phyloP scores from a whole-genome alignment of 2,329 filamentous ascomycete genomes.

The Remersonia thermophila region DNA sequence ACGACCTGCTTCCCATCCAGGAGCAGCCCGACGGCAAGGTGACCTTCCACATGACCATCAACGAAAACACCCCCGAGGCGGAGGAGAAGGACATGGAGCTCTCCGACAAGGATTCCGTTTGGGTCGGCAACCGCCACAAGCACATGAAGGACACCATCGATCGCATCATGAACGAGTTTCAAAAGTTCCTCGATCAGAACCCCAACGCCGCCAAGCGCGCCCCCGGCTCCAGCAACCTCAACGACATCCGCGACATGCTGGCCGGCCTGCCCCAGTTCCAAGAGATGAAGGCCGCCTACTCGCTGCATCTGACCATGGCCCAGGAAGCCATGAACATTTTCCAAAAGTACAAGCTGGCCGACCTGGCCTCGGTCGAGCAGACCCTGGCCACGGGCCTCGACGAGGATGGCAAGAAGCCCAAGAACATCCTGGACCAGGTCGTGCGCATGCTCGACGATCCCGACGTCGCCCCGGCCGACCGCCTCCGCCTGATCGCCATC shows the following conservation, averaged over 20 bases:
- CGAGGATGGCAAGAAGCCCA: constrained; percentile 83
- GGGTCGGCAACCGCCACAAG: constrained; percentile 84
- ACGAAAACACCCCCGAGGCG: constrained; percentile 56
- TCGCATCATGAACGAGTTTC: constrained; percentile 84
- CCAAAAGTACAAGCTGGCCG: constrained; percentile 68
- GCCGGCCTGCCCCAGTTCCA: constrained; percentile 89
- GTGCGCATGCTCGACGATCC: constrained; percentile 83
- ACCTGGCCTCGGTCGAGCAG: constrained; percentile 82
- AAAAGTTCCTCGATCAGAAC: constrained; percentile 81
- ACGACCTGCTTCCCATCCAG: constrained; percentile 79
- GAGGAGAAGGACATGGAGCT: constrained; percentile 89
- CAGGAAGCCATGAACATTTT: constrained; percentile 96
- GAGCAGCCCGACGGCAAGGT: constrained; percentile 81
- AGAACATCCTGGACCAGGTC: constrained; percentile 74
- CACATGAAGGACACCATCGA: constrained; percentile 99
- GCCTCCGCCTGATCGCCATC: constrained; percentile 71
- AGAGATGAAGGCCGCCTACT: constrained; percentile 90
- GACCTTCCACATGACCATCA: constrained; percentile 68
- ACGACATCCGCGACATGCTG: constrained; percentile 94
- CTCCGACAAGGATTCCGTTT: constrained; percentile 80
- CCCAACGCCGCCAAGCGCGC: constrained; percentile 67
- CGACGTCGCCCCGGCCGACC: constrained; percentile 56
- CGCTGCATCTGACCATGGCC: constrained; percentile 89
- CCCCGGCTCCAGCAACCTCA: constrained; percentile 61
- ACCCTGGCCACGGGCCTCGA: constrained; percentile 83